Base-by-base conservation (phyloP, 1,139 yeast genomes). In the Citeromyces siamensis region DNA sequence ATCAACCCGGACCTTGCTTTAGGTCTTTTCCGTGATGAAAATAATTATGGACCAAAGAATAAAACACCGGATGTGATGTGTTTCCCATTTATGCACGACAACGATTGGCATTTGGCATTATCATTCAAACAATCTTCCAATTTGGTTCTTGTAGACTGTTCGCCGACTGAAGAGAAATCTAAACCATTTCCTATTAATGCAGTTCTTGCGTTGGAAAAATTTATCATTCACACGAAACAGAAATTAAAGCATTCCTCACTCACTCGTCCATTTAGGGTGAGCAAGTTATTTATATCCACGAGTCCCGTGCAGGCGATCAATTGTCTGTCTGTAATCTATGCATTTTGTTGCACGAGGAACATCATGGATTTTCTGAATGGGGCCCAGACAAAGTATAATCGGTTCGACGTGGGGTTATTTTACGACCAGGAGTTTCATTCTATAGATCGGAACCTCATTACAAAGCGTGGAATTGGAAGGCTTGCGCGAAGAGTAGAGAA, bases 31-130 rank as follows among this genome's bases (percentile, higher is more conserved):
- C 40, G 44, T 19, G 38, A 45, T 9, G 28, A 26, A 2, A 36
- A 37, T 4, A 40, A 47, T 32, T 49, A 42, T 39, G 58, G 58
- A 1, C 58, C 59, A 1, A 46, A 39, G 21, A 32, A 20, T 2
- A 35, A 37, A 7, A 35, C 37, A 6, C 37, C 43, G 7, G 50
- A 47, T 12, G 35, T 52, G 20, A 39, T 46, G 9, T 46, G 55
- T 27, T 55, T 51, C 35, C 60, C 60, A 2, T 52, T 53, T 27
- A 37, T 33, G 12, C 51, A 50, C 49, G 41, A 45, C 6, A 45
- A 44, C 13, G 45, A 51, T 32, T 55, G 59, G 59, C 58, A 55
- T 41, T 40, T 55, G 13, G 57, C 54, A 1, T 40, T 55, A n/a
- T 55, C 50, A 8, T 50, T 53, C 34, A 42, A 42, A 19, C 36